A percentile compares a stretch with the other conserved stretches of the same genome.
Evolutionary conservation across 2,329 filamentous ascomycete genomes (phyloP).

Genomic region (Cercospora sp.): DNA sequence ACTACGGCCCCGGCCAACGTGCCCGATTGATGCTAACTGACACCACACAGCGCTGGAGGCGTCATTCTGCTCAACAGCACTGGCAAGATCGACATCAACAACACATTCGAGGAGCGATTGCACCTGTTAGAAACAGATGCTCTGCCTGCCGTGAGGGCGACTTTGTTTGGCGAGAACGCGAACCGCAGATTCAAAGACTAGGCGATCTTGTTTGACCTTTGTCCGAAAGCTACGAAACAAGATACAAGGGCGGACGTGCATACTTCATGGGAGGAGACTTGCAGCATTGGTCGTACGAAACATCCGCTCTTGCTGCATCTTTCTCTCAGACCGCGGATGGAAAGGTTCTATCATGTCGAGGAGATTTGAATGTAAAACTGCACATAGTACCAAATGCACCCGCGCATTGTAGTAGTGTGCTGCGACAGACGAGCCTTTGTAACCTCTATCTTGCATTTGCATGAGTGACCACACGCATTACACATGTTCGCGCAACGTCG

Average conservation of each 20-base stretch:
- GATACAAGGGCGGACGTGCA: background rate
- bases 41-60: slow-evolving; percentile 70
- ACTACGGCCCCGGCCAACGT: background rate
- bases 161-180: slow-evolving; percentile 88
- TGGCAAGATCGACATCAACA: slow-evolving; percentile 98
- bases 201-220: slow-evolving; percentile 1
- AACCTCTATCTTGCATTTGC: background rate
- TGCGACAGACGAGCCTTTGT: background rate
- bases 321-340: background rate
- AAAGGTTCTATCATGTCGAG: background rate
- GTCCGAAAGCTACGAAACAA: background rate
- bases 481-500: background rate
- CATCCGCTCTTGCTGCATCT: background rate
- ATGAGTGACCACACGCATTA: background rate
- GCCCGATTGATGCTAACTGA: slow-evolving; percentile 16
- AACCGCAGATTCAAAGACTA: slow-evolving; percentile 97
- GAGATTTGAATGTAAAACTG: background rate
- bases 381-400: background rate
- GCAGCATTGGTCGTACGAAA: background rate
- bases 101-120: slow-evolving; percentile 92
- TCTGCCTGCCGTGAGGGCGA: slow-evolving; percentile 78
- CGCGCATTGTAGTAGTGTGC: background rate
- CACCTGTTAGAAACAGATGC: slow-evolving; percentile 80
- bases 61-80: slow-evolving; percentile 74
- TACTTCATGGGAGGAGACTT: background rate